phyloP scores from a whole-genome alignment of 1,284 basidiomycete genomes.

The Leucoagaricus sp. region DNA sequence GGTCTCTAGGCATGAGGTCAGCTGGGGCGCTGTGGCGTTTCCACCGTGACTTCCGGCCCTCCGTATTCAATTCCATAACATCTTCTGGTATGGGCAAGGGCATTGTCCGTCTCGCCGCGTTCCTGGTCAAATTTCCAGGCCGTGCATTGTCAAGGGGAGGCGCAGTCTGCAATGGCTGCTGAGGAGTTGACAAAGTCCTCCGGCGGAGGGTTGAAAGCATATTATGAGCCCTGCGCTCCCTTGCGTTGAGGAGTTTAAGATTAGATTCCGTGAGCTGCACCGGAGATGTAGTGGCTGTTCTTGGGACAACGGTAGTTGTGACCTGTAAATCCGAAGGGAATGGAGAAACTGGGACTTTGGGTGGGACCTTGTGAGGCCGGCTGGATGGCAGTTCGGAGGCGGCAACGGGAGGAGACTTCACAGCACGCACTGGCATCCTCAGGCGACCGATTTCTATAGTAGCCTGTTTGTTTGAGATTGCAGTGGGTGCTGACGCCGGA shows the following conservation, averaged over 20 bases:
- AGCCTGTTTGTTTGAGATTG: slow-evolving; percentile 22
- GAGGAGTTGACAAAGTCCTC: slow-evolving; percentile 42
- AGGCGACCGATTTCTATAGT: slow-evolving; percentile 50
- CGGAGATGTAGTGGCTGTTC: slow-evolving; percentile 42
- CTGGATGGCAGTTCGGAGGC: slow-evolving; percentile 35
- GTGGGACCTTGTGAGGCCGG: slow-evolving; percentile 17
- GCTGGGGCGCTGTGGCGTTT: slow-evolving; percentile 51
- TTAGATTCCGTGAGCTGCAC: slow-evolving; percentile 55
- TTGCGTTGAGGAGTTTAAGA: slow-evolving; percentile 49
- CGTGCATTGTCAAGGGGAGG: background rate
- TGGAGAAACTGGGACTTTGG: slow-evolving; percentile 37
- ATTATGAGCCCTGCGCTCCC: slow-evolving; percentile 53
- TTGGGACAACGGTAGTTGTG: slow-evolving; percentile 51
- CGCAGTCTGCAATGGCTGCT: slow-evolving; percentile 1
- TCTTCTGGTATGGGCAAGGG: slow-evolving; percentile 15
- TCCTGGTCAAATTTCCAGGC: slow-evolving; percentile 16
- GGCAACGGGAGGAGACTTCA: slow-evolving; percentile 26
- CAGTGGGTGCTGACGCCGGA: slow-evolving; percentile 1
- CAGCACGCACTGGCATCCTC: slow-evolving; percentile 42
- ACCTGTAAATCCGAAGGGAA: slow-evolving; percentile 45
- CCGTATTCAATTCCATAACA: slow-evolving; percentile 22
- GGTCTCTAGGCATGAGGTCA: slow-evolving; percentile 40
- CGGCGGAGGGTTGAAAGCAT: slow-evolving; percentile 67
- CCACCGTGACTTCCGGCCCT: slow-evolving; percentile 40
- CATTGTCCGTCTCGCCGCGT: slow-evolving; percentile 16